Evolutionary conservation across 208 protist species (phyloP).

Genomic region (Trypanosoma boissoni): DNA sequence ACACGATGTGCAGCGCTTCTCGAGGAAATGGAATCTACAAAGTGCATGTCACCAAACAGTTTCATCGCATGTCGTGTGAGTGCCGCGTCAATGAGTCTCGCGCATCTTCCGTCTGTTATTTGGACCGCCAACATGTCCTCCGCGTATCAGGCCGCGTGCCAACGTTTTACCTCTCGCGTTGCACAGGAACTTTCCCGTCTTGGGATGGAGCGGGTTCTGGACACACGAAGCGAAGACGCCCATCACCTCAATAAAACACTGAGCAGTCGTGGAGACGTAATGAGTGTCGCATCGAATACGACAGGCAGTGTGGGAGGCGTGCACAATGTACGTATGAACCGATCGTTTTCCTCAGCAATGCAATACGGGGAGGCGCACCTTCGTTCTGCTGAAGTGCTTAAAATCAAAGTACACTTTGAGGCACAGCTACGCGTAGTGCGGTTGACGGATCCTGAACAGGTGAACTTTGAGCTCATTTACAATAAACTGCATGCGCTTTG

Average conservation of each 20-base stretch:
- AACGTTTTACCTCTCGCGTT: conserved; percentile 30
- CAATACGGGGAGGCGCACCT: conserved; percentile 44
- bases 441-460: conserved; percentile 32
- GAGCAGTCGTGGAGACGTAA: conserved; percentile 7
- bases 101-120: conserved; percentile 39
- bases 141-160: conserved; percentile 45
- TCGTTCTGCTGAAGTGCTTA: conserved; percentile 31
- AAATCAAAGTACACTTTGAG: conserved; percentile 79
- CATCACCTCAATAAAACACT: not conserved
- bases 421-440: conserved; percentile 60
- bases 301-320: too few species aligned
- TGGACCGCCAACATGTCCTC: conserved; percentile 40
- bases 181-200: conserved; percentile 35
- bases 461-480: conserved; percentile 53
- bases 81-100: conserved; percentile 19
- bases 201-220: conserved; percentile 35
- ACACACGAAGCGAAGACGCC: conserved; percentile 11
- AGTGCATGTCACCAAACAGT: conserved; percentile 4
- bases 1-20: conserved; percentile 12
- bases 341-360: too few species aligned
- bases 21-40: conserved; percentile 6
- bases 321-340: too few species aligned
- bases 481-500: conserved; percentile 54
- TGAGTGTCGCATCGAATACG: conserved; percentile 14
- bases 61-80: conserved; percentile 24